Evolutionary conservation across 176 grass and related monocot species (phyloP), one percentile per base, ranked within the genome.

Genomic region (Urochloa ruziziensis): DNA sequence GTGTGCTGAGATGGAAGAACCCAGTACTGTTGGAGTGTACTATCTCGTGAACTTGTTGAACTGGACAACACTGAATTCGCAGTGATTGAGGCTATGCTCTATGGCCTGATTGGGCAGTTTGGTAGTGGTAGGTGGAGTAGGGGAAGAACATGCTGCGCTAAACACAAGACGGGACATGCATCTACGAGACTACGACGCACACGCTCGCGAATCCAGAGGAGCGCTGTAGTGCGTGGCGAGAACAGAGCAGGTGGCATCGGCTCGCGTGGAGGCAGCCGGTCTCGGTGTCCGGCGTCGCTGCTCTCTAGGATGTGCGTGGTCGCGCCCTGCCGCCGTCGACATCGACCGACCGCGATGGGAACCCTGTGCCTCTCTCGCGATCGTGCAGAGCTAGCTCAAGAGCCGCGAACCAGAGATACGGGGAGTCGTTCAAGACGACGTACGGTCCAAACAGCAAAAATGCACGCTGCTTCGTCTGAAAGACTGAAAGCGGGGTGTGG

Each of bases 131-230:
- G 37, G 40, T 5, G 4, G 5, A 15, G 12, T 40, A 37, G 14
- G 8, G 54, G 9, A 16, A 34, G 9, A 16, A 34, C 58, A 30
- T 49, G 37, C 2, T 86, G 17, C 72, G 25, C 44, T 70, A 77
- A 71, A 70, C 83, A 86, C 88, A 30, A 86, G 72, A 66, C 65
- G 46, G 72, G 53, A 71, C 83, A 81, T 81, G 87, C 87, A 70
- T 28, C 60, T 30, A 60, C n/a, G n/a, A n/a, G n/a, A n/a, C n/a
- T n/a, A n/a, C n/a, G n/a, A 73, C 16, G n/a, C 30, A 68, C 43
- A 65, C 33, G 76, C 43, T 73, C 67, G 56, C 33, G 76, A 40
- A 80, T 73, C 60, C 56, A 73, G 56, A 80, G 52, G 71, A 29
- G 3, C 4, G 53, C 0, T 71, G 80, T 27, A 43, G 27, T 71